phyloP scores from a whole-genome alignment of 495 filamentous ascomycete species.

The Oidiodendron maius region DNA sequence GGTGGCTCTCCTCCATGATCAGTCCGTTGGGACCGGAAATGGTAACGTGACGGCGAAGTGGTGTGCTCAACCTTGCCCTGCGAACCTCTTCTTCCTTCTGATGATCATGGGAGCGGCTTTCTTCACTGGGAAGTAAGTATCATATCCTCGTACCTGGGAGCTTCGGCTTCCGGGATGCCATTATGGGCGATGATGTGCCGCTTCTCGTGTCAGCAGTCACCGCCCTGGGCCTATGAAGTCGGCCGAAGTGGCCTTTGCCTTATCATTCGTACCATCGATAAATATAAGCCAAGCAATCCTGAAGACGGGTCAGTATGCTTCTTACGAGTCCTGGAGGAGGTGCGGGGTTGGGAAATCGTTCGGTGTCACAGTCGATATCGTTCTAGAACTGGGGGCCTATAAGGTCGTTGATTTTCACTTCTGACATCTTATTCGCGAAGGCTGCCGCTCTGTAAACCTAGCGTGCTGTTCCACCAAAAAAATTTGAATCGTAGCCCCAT shows the following conservation, averaged over 20 bases:
- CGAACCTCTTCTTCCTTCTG: background rate
- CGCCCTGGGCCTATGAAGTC: constrained; percentile 15
- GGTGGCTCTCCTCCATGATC: background rate
- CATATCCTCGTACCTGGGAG: too few species aligned
- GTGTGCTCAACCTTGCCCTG: constrained; percentile 6
- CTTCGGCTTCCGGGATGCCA: too few species aligned
- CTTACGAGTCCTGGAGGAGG: too few species aligned
- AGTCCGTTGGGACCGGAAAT: constrained; percentile 3
- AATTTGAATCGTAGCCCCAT: constrained; percentile 35
- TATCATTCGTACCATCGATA: too few species aligned
- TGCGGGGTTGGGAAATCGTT: too few species aligned
- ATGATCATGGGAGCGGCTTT: too few species aligned
- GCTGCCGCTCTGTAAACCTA: too few species aligned
- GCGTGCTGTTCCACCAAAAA: constrained; percentile 2
- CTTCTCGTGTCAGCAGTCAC: constrained; percentile 15
- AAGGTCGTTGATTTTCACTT: constrained; percentile 9
- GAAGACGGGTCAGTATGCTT: background rate
- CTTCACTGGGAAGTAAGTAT: too few species aligned
- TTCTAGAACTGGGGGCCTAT: constrained; percentile 5
- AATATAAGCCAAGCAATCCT: too few species aligned
- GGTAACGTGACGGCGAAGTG: constrained; percentile 21
- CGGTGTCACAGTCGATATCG: too few species aligned
- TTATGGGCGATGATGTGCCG: background rate
- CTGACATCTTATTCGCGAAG: constrained; percentile 12
- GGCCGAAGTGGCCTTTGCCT: background rate